Conservation (phyloP, 805 yeast species). For the Ascoidea rubescens region DNA sequence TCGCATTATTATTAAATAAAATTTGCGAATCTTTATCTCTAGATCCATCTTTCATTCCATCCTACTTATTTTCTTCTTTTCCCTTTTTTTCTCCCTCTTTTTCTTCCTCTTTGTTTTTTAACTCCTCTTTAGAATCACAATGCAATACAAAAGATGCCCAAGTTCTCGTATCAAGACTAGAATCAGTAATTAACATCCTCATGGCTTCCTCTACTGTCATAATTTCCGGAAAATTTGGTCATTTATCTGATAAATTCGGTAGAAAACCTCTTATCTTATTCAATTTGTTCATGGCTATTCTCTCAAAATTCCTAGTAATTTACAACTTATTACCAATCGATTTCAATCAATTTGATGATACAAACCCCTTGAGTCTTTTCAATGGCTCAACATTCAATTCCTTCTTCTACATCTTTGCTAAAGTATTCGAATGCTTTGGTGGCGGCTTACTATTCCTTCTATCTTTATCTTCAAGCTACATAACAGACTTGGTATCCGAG, state of each 20-base stretch:
- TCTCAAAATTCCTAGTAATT: slow-evolving; percentile 15
- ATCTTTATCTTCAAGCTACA: slow-evolving; percentile 51
- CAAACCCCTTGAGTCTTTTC: no score
- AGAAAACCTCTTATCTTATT: slow-evolving; percentile 34
- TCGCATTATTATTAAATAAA: slow-evolving; percentile 22
- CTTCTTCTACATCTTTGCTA: slow-evolving; percentile 26
- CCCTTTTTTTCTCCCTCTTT: neutral
- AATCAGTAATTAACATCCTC: slow-evolving; percentile 27
- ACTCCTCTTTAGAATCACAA: slow-evolving; percentile 3
- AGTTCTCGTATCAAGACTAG: slow-evolving; percentile 30
- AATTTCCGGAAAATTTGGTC: slow-evolving; percentile 50
- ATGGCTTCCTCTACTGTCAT: slow-evolving; percentile 32
- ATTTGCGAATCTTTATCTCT: slow-evolving; percentile 24
- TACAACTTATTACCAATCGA: slow-evolving; percentile 10
- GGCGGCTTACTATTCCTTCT: slow-evolving; percentile 50
- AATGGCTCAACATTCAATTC: slow-evolving; percentile 12
- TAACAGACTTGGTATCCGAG: slow-evolving; percentile 60
- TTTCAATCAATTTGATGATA: no score
- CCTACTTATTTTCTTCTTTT: neutral
- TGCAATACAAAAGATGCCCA: slow-evolving; percentile 31
- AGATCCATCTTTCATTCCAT: slow-evolving; percentile 19
- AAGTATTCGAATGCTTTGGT: slow-evolving; percentile 33
- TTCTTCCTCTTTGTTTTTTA: slow-evolving; percentile 7
- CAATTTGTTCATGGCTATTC: slow-evolving; percentile 15
- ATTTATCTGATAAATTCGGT: slow-evolving; percentile 51